A percentile compares a stretch with the other conserved stretches of the same genome.
These are phyloP conservation scores for Kluyveromyces nonfermentans DNA, from an alignment of 805 yeast species.

Conservation along the genomic window DNA sequence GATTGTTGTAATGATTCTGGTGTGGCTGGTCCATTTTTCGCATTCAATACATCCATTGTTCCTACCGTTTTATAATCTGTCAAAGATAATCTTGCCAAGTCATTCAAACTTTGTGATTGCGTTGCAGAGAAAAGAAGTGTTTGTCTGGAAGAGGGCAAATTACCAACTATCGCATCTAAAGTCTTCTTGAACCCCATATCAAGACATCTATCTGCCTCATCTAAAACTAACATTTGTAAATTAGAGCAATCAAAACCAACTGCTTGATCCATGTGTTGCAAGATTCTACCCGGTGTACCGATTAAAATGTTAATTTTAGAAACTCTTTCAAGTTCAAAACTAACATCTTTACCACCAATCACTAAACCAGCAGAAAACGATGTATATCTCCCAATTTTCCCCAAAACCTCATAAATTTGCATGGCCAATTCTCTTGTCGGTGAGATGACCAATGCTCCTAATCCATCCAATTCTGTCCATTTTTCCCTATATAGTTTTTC, in stretches of 20 bases:
- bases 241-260: slow-evolving; percentile 68
- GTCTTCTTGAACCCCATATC: slow-evolving; percentile 90
- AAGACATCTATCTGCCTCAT: slow-evolving; percentile 86
- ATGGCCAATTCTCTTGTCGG: slow-evolving; percentile 90
- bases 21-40: slow-evolving; percentile 60
- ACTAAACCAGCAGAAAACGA: slow-evolving; percentile 82
- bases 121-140: slow-evolving; percentile 84
- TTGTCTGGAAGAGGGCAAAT: slow-evolving; percentile 73
- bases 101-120: slow-evolving; percentile 72
- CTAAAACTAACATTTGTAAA: slow-evolving; percentile 70
- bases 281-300: slow-evolving; percentile 85
- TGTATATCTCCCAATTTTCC: slow-evolving; percentile 69
- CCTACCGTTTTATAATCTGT: slow-evolving; percentile 40
- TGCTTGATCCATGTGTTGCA: slow-evolving; percentile 88
- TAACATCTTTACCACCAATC: slow-evolving; percentile 87
- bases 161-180: slow-evolving; percentile 68
- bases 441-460: slow-evolving; percentile 82
- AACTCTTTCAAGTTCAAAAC: slow-evolving; percentile 72
- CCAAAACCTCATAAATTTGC: slow-evolving; percentile 79
- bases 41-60: slow-evolving; percentile 31
- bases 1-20: slow-evolving; percentile 83
- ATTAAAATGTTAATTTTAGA: slow-evolving; percentile 71
- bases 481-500: slow-evolving; percentile 58
- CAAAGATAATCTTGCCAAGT: slow-evolving; percentile 62
- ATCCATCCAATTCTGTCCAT: slow-evolving; percentile 79